phyloP scores from a whole-genome alignment of 73 alveolate species.

The Halteria grandinella region DNA sequence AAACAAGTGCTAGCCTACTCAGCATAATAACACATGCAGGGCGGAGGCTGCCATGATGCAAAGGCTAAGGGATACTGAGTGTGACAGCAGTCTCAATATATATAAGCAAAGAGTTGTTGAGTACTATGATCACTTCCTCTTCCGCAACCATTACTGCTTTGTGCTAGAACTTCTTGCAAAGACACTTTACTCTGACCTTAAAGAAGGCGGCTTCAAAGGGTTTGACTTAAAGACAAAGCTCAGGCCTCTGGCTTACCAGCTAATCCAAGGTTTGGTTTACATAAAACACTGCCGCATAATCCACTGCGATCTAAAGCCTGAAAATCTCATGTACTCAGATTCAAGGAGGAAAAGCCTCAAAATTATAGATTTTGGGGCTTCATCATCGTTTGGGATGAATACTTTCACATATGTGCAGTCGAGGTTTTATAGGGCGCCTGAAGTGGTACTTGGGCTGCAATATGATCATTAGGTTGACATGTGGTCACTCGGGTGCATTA shows the following conservation, averaged over 20 bases:
- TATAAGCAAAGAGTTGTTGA: conserved; percentile 8
- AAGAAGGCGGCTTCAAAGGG: no score
- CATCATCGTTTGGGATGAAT: conserved; percentile 56
- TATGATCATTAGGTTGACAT: conserved; percentile 48
- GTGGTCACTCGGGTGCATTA: conserved; percentile 66
- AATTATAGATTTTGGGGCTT: conserved; percentile 86
- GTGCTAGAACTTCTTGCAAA: conserved; percentile 74
- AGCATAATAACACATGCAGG: conserved; percentile 18
- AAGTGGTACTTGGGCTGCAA: conserved; percentile 54
- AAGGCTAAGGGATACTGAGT: conserved; percentile 15
- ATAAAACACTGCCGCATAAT: conserved; percentile 19
- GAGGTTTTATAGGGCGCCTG: conserved; percentile 63
- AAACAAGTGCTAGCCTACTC: conserved; percentile 6
- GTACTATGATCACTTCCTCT: conserved; percentile 38
- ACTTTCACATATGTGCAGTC: conserved; percentile 61
- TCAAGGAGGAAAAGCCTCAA: conserved; percentile 59
- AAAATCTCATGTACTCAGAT: conserved; percentile 70
- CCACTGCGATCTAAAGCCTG: conserved; percentile 64
- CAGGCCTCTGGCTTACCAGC: conserved; percentile 69
- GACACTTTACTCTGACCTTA: conserved; percentile 72
- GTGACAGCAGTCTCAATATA: no score
- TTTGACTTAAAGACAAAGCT: conserved; percentile 65
- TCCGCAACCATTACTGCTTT: conserved; percentile 67
- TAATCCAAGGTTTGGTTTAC: conserved; percentile 41
- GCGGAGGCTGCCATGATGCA: conserved; percentile 4